Evolutionary conservation across 2,329 filamentous ascomycete genomes (phyloP).

Genomic region (Sordariomycetes sp.): DNA sequence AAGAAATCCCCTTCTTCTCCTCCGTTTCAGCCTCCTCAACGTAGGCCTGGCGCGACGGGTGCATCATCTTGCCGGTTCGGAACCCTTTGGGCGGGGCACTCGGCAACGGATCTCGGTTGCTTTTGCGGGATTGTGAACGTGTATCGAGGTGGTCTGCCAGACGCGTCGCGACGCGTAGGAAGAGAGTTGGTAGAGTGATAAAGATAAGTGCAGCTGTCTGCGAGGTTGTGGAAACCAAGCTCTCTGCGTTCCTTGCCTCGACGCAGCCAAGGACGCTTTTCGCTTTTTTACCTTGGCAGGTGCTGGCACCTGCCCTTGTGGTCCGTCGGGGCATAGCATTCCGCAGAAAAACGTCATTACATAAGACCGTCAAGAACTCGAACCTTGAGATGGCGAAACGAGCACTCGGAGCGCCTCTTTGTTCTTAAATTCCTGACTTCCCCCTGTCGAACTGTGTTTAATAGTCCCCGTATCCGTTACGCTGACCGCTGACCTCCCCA

Average conservation of each 20-base stretch:
- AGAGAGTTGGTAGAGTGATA: not conserved
- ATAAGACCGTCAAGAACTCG: not conserved
- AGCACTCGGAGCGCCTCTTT: not conserved
- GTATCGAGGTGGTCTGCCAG: not conserved
- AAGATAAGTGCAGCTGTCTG: not conserved
- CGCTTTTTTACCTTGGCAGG: not conserved
- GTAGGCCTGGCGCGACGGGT: constrained; percentile 84
- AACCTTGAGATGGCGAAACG: not conserved
- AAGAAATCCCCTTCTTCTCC: constrained; percentile 23
- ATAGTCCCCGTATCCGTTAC: not conserved
- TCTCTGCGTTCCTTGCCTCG: not conserved
- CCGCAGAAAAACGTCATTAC: not conserved
- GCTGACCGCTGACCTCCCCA: not conserved
- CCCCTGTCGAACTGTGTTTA: not conserved
- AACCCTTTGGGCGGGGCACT: not conserved
- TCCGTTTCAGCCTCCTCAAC: constrained; percentile 65
- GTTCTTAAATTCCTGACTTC: not conserved
- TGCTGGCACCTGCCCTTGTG: not conserved
- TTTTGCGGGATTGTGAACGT: not conserved
- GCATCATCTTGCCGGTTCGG: constrained; percentile 42
- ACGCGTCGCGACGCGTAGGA: not conserved
- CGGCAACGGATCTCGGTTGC: not conserved
- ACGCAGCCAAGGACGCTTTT: not conserved
- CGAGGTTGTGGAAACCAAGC: not conserved
- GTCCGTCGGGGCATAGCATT: not conserved